Percentiles rank a stretch among this genome's conserved stretches.
Evolutionary conservation across 2,329 filamentous ascomycete genomes (phyloP).

Genomic region (Aureobasidium uvarum): DNA sequence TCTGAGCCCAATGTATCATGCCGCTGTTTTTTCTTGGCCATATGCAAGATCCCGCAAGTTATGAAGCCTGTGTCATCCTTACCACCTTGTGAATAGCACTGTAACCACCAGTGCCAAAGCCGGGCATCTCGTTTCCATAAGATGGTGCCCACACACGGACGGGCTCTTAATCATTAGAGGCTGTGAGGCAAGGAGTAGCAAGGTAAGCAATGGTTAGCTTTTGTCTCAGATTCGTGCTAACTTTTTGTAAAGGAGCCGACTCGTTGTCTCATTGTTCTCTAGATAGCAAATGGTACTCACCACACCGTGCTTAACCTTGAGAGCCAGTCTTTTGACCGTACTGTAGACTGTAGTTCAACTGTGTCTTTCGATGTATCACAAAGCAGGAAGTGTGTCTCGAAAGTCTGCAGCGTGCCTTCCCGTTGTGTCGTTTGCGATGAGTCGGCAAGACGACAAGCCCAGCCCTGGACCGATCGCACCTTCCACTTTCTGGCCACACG

Average conservation of each 20-base stretch:
- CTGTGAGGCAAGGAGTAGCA: neutral
- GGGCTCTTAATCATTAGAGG: neutral
- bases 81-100: neutral
- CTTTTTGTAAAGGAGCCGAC: neutral
- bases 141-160: neutral
- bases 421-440: slow-evolving; percentile 7
- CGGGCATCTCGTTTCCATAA: neutral
- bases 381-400: neutral
- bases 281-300: neutral
- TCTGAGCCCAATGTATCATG: neutral
- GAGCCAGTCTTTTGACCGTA: neutral
- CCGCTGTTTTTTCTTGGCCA: neutral
- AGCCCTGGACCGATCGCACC: neutral
- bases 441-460: neutral
- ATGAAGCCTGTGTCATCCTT: neutral
- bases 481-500: neutral
- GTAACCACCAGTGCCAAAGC: neutral
- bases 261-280: neutral
- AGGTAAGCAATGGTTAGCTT: neutral
- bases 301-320: neutral
- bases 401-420: neutral
- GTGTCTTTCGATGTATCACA: neutral
- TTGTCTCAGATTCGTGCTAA: neutral
- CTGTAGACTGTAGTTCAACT: neutral
- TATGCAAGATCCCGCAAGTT: neutral